Conservation (phyloP, 2,329 filamentous ascomycete species). For the Cercospora canescens region DNA sequence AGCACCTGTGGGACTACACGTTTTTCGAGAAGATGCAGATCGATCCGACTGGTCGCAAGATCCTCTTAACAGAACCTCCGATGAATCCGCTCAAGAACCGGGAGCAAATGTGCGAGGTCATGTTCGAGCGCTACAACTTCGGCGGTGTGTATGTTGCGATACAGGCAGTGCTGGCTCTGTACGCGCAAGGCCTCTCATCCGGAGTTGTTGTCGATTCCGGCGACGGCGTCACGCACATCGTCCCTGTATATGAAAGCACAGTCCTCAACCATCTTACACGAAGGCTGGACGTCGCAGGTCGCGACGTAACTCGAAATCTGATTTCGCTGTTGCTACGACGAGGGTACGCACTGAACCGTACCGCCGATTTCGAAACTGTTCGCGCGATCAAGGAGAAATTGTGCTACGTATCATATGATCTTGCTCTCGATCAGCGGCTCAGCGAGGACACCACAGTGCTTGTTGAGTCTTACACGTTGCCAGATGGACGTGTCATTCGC, state of each 20-base stretch:
- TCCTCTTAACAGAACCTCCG: conserved; percentile 92
- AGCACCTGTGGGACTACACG: conserved; percentile 98
- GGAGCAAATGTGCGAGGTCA: conserved; percentile 97
- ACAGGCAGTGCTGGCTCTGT: conserved; percentile 91
- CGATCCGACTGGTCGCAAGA: conserved; percentile 89
- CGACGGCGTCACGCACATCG: conserved; percentile 97
- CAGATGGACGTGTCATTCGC: conserved; percentile 92
- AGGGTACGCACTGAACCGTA: conserved; percentile 95
- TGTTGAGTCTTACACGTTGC: conserved; percentile 95
- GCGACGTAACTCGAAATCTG: conserved; percentile 97
- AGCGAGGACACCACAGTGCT: conserved; percentile 97
- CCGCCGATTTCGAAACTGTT: conserved; percentile 97
- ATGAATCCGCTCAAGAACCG: conserved; percentile 98
- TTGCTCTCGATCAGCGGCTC: conserved; percentile 91
- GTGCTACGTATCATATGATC: conserved; percentile 97
- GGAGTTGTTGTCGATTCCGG: conserved; percentile 99
- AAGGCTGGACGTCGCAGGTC: conserved; percentile 89
- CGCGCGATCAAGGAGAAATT: conserved; percentile 99
- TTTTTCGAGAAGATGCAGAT: conserved; percentile 97
- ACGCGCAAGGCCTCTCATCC: conserved; percentile 80
- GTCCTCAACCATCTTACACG: conserved; percentile 96
- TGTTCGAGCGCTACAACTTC: conserved; percentile 97
- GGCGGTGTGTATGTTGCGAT: conserved; percentile 98
- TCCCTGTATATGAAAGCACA: conserved; percentile 96
- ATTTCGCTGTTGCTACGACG: conserved; percentile 91